Conservation (phyloP, 768 basidiomycete species). For the Serendipita sp. region DNA sequence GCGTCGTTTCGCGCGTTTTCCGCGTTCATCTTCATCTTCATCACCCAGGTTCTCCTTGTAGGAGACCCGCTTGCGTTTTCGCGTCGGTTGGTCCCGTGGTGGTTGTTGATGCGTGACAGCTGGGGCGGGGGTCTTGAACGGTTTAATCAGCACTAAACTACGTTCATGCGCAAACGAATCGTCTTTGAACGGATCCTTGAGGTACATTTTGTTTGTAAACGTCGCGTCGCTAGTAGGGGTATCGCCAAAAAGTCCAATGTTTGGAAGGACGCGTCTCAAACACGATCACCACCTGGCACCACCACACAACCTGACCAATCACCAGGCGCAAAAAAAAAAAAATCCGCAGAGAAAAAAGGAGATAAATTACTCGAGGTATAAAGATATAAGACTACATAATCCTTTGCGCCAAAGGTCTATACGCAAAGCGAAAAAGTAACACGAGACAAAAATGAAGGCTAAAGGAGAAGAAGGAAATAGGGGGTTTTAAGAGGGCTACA, state of each 20-base stretch:
- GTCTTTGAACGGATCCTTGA: neutral
- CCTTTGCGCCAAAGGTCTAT: too few relatives aligned
- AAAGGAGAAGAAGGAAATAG: neutral
- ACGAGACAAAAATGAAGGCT: neutral
- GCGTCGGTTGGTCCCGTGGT: constrained; percentile 47
- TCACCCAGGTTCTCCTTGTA: constrained; percentile 48
- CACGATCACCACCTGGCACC: neutral
- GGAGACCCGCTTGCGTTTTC: constrained; percentile 78
- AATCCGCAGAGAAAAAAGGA: too few relatives aligned
- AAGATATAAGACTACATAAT: too few relatives aligned
- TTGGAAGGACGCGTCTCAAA: neutral
- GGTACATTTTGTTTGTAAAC: neutral
- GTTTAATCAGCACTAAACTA: constrained; percentile 26
- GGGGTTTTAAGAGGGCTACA: constrained; percentile 24
- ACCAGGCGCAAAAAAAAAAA: too few relatives aligned
- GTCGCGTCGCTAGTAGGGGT: constrained; percentile 3
- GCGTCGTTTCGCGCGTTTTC: constrained; percentile 52
- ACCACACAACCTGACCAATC: too few relatives aligned
- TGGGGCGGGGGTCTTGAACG: constrained; percentile 60
- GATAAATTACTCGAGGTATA: too few relatives aligned
- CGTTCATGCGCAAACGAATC: neutral
- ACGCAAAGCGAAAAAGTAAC: too few relatives aligned
- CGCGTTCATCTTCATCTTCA: constrained; percentile 31
- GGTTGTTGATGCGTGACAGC: constrained; percentile 25
- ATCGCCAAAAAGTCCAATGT: neutral